Conservation (phyloP, 2,329 filamentous ascomycete species). For the Cladophialophora yegresii region DNA sequence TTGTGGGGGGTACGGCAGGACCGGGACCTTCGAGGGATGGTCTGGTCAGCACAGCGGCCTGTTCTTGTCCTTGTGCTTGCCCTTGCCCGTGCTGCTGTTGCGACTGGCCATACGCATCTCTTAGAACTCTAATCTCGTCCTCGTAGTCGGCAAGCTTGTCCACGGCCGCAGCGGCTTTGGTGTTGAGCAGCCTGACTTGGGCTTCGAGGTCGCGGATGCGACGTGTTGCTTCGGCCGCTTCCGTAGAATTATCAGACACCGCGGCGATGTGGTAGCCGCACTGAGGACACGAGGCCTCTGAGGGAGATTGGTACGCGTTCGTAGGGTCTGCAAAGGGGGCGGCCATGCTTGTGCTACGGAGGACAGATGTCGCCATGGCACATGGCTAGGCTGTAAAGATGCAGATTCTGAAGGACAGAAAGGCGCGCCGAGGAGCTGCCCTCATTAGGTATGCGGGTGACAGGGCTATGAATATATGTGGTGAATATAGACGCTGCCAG, state of each 20-base stretch:
- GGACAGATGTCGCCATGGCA: constrained; percentile 23
- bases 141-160: constrained; percentile 64
- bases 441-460: background rate
- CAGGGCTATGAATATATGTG: background rate
- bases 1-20: constrained; percentile 1
- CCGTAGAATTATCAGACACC: constrained; percentile 34
- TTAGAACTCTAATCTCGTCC: constrained; percentile 59
- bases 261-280: constrained; percentile 44
- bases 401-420: background rate
- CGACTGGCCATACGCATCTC: constrained; percentile 33
- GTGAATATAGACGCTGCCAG: background rate
- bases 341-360: constrained; percentile 22
- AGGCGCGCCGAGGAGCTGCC: background rate
- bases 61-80: constrained; percentile 15
- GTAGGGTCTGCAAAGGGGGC: constrained; percentile 19
- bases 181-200: constrained; percentile 55
- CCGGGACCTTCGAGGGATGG: constrained; percentile 19
- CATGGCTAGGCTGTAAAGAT: constrained; percentile 12
- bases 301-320: constrained; percentile 7
- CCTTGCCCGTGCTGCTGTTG: constrained; percentile 30
- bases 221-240: constrained; percentile 42
- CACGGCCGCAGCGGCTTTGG: constrained; percentile 56
- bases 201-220: constrained; percentile 57
- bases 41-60: constrained; percentile 31
- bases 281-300: constrained; percentile 41